Evolutionary conservation across 352 stramenopile genomes (phyloP), one percentile per base, ranked within the genome.

Genomic region (Albugo laibachii): DNA sequence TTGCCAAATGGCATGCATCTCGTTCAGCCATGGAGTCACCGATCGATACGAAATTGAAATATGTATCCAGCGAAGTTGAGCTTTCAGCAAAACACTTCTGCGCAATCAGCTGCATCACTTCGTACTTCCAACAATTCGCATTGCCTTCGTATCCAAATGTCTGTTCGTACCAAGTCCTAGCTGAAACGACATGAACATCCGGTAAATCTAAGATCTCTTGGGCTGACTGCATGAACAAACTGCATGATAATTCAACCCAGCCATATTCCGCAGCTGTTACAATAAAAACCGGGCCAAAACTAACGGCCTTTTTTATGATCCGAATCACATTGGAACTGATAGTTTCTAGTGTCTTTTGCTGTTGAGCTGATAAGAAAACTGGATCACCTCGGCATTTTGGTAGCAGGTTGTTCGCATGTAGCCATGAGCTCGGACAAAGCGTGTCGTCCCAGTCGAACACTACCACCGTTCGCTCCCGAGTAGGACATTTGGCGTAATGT

Each of bases 391-490:
- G 69, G 55, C 63, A 91, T 54, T 85, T 81, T 36, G 77, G 77
- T 44, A 91, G 50, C 34, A 91, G 56, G 42, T 86, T 64, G 51
- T 91, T 66, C 4, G 66, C 66, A 48, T 91, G 74, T 34, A 91
- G 65, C 77, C 77, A 91, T 18, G 72, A 80, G 57, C 71, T 85
- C 35, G 77, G 77, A 44, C 74, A 87, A n/a, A 91, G 62, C 54
- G 77, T 91, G 65, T 91, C 77, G 55, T 91, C 77, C 77, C 77
- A 91, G 55, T 91, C 77, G 43, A 91, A 91, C 36, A 91, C 77
- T 2, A 83, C 74, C 20, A 91, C 74, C 12, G 77, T 91, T 43
- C 74, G 72, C 49, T 87, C 75, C 42, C 65, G 64, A 31, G 24
- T 31, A 31, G 24, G 24, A 31, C 24, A 31, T 31, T 31, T 31